These are phyloP conservation scores for Sphaerobolus stellatus DNA, from an alignment of 1,284 basidiomycete species.

Conservation along the genomic window DNA sequence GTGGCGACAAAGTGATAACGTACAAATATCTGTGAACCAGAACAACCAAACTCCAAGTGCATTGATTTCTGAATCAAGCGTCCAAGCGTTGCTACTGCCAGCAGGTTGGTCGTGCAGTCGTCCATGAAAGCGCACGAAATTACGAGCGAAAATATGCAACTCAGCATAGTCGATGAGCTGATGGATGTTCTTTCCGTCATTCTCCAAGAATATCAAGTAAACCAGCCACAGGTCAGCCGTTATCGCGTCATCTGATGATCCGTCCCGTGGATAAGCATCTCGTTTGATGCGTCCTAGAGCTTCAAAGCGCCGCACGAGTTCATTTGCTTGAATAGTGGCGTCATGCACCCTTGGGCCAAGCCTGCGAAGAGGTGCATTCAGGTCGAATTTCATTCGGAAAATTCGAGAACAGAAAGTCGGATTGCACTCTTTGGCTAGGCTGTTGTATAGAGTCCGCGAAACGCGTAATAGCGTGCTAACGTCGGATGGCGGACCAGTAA, in stretches of 20 bases:
- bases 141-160: slow-evolving; percentile 36
- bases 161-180: slow-evolving; percentile 43
- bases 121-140: slow-evolving; percentile 26
- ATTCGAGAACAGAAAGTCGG: slow-evolving; percentile 63
- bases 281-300: not conserved
- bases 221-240: slow-evolving; percentile 37
- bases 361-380: slow-evolving; percentile 38
- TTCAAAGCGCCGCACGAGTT: slow-evolving; percentile 9
- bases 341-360: slow-evolving; percentile 28
- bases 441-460: slow-evolving; percentile 45
- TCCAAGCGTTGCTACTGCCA: slow-evolving; percentile 37
- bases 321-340: slow-evolving; percentile 38
- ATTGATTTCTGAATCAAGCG: slow-evolving; percentile 31
- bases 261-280: not conserved
- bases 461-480: slow-evolving; percentile 9
- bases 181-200: slow-evolving; percentile 49
- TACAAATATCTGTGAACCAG: slow-evolving; percentile 23
- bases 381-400: slow-evolving; percentile 56
- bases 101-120: slow-evolving; percentile 14
- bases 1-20: not conserved
- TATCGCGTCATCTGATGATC: not conserved
- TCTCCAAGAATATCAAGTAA: slow-evolving; percentile 58
- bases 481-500: not conserved
- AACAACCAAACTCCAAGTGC: slow-evolving; percentile 43
- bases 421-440: slow-evolving; percentile 43